These are phyloP conservation scores for Claviceps arundinis DNA, from an alignment of 2,329 filamentous ascomycete species.

Conservation along the genomic window DNA sequence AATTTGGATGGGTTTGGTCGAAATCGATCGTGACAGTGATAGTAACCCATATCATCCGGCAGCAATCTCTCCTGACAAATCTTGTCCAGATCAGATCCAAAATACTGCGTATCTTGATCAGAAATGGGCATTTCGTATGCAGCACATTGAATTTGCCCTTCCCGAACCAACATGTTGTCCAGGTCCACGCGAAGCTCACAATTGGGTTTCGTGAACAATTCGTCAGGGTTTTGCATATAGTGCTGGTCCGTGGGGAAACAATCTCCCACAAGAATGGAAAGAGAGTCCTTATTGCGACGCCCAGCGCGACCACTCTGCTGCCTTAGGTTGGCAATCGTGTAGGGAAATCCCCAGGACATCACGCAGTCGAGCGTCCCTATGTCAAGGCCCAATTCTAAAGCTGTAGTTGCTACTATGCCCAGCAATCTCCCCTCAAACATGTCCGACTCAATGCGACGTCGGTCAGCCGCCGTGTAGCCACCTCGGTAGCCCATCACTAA, in stretches of 20 bases:
- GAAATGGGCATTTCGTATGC: conserved; percentile 93
- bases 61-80: conserved; percentile 64
- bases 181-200: conserved; percentile 82
- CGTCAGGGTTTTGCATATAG: conserved; percentile 92
- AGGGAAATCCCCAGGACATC: conserved; percentile 86
- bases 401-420: conserved; percentile 87
- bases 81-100: conserved; percentile 57
- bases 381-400: conserved; percentile 86
- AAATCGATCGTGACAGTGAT: conserved; percentile 80
- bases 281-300: conserved; percentile 79
- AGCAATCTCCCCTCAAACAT: conserved; percentile 95
- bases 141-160: conserved; percentile 91
- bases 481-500: conserved; percentile 93
- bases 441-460: conserved; percentile 76
- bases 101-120: conserved; percentile 62
- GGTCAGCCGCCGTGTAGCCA: conserved; percentile 84
- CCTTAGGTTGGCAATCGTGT: conserved; percentile 84
- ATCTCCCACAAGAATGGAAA: conserved; percentile 82
- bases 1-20: conserved; percentile 70
- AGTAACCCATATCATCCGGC: conserved; percentile 66
- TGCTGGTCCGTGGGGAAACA: conserved; percentile 85
- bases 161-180: conserved; percentile 78
- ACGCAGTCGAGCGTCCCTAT: conserved; percentile 92
- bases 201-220: conserved; percentile 86
- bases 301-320: conserved; percentile 93